These are phyloP conservation scores for Thalassiosira sp. DNA, from an alignment of 352 stramenopile genomes.

Conservation along the genomic window DNA sequence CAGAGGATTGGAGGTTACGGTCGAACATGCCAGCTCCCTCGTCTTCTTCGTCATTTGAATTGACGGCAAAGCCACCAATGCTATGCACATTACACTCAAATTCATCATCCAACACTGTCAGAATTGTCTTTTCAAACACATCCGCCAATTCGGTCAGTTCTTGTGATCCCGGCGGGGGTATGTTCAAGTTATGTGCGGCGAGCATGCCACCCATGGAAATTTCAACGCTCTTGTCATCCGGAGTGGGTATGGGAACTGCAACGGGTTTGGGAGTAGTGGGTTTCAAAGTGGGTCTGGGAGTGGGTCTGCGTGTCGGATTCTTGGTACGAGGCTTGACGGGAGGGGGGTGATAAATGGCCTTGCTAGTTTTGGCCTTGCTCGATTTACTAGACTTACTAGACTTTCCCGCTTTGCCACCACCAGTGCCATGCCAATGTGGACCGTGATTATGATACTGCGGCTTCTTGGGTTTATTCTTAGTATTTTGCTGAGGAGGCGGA, in stretches of 20 bases:
- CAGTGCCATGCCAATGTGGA: not conserved
- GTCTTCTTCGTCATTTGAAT: not conserved
- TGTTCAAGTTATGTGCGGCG: conserved; percentile 15
- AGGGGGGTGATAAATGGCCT: not conserved
- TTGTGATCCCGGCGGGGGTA: conserved; percentile 1
- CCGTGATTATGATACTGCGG: not conserved
- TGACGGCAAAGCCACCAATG: conserved; percentile 34
- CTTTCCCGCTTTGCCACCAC: not conserved
- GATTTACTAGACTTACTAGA: conserved; percentile 12
- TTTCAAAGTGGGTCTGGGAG: not conserved
- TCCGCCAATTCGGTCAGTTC: conserved; percentile 18
- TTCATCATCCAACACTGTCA: conserved; percentile 20
- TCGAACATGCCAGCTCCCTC: not conserved
- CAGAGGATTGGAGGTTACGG: conserved; percentile 13
- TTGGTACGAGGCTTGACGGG: not conserved
- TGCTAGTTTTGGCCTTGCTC: conserved; percentile 11
- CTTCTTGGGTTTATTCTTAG: too few relatives aligned
- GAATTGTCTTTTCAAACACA: conserved; percentile 46
- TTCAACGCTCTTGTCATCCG: conserved; percentile 6
- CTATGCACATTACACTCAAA: conserved; percentile 37
- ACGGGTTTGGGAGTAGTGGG: not conserved
- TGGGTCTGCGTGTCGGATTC: not conserved
- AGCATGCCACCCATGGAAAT: conserved; percentile 47
- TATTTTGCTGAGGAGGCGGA: not conserved
- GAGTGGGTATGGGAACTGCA: not conserved